A percentile compares a stretch with the other conserved stretches of the same genome.
These are phyloP conservation scores for Lineolata rhizophorae DNA, from an alignment of 495 filamentous ascomycete species.

Conservation along the genomic window DNA sequence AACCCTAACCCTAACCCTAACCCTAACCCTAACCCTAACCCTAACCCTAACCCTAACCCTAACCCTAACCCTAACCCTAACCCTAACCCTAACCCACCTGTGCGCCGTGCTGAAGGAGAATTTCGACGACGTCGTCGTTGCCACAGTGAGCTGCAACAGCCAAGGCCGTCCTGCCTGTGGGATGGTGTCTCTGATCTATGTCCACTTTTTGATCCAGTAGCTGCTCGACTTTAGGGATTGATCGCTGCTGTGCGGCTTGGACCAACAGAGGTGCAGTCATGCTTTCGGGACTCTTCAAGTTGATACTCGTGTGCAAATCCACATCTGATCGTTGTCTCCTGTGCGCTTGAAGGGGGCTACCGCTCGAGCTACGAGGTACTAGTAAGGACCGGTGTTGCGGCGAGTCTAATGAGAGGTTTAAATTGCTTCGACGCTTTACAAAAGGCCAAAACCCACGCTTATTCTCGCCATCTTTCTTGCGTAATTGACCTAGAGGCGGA, in stretches of 20 bases:
- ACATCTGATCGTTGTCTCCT: constrained; percentile 9
- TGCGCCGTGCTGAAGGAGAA: constrained; percentile 21
- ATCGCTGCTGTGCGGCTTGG: constrained; percentile 21
- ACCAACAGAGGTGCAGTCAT: constrained; percentile 20
- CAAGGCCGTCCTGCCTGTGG: constrained; percentile 21
- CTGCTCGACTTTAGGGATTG: constrained; percentile 19
- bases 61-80: too few species aligned
- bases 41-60: too few species aligned
- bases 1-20: too few species aligned
- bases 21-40: too few species aligned
- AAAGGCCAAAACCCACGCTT: too few species aligned
- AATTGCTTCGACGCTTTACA: too few species aligned
- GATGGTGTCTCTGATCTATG: constrained; percentile 19
- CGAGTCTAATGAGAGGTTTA: too few species aligned
- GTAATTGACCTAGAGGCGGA: too few species aligned
- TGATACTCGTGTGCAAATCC: constrained; percentile 20
- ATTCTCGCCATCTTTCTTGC: too few species aligned
- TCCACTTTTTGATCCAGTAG: constrained; percentile 20
- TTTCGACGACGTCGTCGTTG: constrained; percentile 20
- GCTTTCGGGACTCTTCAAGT: constrained; percentile 17
- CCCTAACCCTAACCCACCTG: too few species aligned
- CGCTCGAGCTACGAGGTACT: constrained; percentile 10
- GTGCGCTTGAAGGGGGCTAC: constrained; percentile 9
- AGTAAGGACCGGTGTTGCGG: too few species aligned
- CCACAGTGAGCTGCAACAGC: constrained; percentile 27